Conservation (phyloP, 106 monocot species). For the Acorus gramineus region DNA sequence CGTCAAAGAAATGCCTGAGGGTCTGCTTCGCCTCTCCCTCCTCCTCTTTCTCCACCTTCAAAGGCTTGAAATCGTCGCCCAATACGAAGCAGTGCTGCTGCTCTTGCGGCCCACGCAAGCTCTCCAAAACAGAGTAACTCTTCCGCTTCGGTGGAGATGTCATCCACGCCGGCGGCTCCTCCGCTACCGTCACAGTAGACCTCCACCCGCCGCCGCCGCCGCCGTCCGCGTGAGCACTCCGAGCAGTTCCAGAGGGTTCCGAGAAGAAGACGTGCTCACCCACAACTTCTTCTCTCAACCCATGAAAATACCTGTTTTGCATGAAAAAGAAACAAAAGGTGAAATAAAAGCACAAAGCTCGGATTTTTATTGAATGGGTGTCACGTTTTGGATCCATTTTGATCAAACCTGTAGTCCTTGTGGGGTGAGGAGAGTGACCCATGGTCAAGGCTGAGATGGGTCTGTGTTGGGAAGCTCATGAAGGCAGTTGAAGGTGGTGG, state of each 20-base stretch:
- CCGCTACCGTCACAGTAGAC: constrained; percentile 18
- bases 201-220: constrained; percentile 22
- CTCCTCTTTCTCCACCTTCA: constrained; percentile 12
- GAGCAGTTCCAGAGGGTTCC: constrained; percentile 18
- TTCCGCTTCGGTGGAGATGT: neutral
- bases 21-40: constrained; percentile 27
- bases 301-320: constrained; percentile 45
- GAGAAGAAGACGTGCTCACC: constrained; percentile 39
- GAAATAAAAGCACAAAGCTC: constrained; percentile 2
- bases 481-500: too few species aligned
- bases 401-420: too few species aligned
- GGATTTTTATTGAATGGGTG: too few species aligned
- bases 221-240: constrained; percentile 10
- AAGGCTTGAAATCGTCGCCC: constrained; percentile 36
- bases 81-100: constrained; percentile 52
- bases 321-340: neutral
- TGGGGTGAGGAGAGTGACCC: too few species aligned
- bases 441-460: too few species aligned
- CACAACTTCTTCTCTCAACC: constrained; percentile 27
- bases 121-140: neutral
- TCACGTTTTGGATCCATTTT: too few species aligned
- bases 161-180: neutral
- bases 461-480: too few species aligned
- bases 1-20: constrained; percentile 55
- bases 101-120: neutral